Conservation (phyloP, 768 basidiomycete species). For the Leccinellum rugosiceps region DNA sequence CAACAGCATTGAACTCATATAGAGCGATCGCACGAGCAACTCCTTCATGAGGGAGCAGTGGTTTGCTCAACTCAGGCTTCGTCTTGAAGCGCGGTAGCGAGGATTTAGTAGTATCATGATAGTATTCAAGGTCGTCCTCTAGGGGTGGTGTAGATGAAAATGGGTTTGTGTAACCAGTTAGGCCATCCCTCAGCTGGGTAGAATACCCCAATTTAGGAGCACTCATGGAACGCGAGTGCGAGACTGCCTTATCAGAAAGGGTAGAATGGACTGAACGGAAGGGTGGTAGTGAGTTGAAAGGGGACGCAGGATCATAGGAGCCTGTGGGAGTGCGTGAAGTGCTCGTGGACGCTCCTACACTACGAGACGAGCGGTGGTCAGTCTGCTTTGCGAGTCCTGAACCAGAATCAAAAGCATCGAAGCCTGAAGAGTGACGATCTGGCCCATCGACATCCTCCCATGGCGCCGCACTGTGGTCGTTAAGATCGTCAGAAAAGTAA, state of each 20-base stretch:
- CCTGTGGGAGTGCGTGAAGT: slow-evolving; percentile 19
- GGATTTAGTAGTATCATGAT: slow-evolving; percentile 6
- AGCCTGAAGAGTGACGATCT: slow-evolving; percentile 19
- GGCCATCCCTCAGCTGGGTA: slow-evolving; percentile 1
- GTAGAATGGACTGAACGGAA: slow-evolving; percentile 32
- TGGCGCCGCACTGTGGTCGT: slow-evolving; percentile 6
- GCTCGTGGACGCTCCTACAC: slow-evolving; percentile 10
- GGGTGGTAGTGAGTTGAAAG: slow-evolving; percentile 35
- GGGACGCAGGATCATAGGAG: slow-evolving; percentile 32
- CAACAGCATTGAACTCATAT: slow-evolving; percentile 69
- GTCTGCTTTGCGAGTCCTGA: slow-evolving; percentile 32
- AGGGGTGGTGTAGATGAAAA: slow-evolving; percentile 25
- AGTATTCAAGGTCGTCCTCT: slow-evolving; percentile 18
- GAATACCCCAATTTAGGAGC: slow-evolving; percentile 23
- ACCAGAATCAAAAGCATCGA: slow-evolving; percentile 49
- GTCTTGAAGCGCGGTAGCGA: slow-evolving; percentile 38
- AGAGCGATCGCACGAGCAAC: slow-evolving; percentile 71
- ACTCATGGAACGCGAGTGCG: slow-evolving; percentile 36
- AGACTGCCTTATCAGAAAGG: slow-evolving; percentile 28
- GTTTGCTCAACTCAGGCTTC: slow-evolving; percentile 48
- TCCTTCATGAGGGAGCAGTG: slow-evolving; percentile 54
- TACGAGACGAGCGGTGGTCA: slow-evolving; percentile 19
- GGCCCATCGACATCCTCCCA: slow-evolving; percentile 33
- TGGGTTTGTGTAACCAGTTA: slow-evolving; percentile 22
- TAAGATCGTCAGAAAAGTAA: slow-evolving; percentile 44